Evolutionary conservation across 345 rosid species (phyloP).

Genomic region (Cochlearia excelsa): DNA sequence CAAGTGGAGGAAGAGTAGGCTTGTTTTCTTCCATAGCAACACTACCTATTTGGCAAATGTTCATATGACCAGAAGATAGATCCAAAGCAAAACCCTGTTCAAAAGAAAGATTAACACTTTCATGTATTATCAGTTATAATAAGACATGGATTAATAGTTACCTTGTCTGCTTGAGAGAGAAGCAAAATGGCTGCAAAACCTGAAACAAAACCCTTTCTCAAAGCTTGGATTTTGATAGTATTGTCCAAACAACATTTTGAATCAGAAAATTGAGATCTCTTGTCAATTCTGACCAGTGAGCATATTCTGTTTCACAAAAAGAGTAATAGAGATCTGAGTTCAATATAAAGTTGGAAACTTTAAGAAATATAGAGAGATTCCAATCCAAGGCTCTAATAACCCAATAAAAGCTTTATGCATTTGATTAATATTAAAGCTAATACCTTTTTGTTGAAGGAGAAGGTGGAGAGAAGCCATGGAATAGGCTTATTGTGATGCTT

Average conservation of each 20-base stretch:
- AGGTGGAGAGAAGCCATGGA: neutral
- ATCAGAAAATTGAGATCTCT: constrained; percentile 5
- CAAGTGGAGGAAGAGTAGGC: constrained; percentile 61
- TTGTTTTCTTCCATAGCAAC: constrained; percentile 46
- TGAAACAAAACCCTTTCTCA: constrained; percentile 41
- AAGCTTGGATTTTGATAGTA: constrained; percentile 28
- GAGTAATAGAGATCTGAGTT: constrained; percentile 32
- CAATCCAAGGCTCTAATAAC: too few relatives aligned
- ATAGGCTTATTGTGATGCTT: too few relatives aligned
- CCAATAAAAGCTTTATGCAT: too few relatives aligned
- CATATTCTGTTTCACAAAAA: constrained; percentile 13
- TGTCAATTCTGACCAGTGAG: constrained; percentile 10
- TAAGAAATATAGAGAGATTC: too few relatives aligned
- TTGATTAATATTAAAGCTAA: too few relatives aligned
- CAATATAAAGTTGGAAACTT: neutral
- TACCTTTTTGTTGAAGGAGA: neutral
- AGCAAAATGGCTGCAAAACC: constrained; percentile 63
- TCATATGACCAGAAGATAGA: constrained; percentile 31
- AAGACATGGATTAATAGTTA: constrained; percentile 1
- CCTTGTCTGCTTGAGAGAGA: constrained; percentile 66
- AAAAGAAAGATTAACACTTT: constrained; percentile 12
- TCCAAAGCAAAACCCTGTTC: constrained; percentile 65
- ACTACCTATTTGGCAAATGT: constrained; percentile 62
- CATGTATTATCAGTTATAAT: neutral
- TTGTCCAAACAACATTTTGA: constrained; percentile 46